Evolutionary conservation across 805 yeast species (phyloP).

Genomic region (Saturnispora dispora): DNA sequence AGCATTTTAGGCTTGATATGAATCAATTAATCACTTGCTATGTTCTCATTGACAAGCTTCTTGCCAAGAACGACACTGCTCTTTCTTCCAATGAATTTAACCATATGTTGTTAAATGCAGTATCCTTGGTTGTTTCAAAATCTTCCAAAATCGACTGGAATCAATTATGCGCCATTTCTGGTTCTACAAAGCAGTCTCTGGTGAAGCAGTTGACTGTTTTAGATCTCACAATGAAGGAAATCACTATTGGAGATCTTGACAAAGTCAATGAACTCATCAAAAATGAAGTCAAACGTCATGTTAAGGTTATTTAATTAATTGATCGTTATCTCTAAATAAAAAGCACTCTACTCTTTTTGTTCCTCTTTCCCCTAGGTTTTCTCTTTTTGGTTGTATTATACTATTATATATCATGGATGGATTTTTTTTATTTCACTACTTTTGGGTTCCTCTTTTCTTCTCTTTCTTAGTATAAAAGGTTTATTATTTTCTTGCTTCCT

Average conservation of each 20-base stretch:
- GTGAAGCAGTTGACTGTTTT: conserved; percentile 4
- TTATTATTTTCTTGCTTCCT: neutral
- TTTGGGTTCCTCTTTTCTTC: neutral
- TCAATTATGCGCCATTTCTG: conserved; percentile 9
- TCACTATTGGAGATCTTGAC: conserved; percentile 9
- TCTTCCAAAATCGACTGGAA: neutral
- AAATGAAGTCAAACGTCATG: conserved; percentile 15
- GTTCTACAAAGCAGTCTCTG: conserved; percentile 10
- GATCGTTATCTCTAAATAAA: neutral
- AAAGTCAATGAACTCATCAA: conserved; percentile 10
- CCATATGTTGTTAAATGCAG: neutral
- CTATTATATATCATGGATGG: neutral
- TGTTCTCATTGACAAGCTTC: neutral
- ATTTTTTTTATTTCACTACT: neutral
- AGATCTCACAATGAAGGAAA: neutral
- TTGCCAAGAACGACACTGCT: neutral
- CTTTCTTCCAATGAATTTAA: neutral
- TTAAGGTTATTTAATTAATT: conserved; percentile 14
- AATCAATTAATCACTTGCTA: neutral
- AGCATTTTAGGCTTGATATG: neutral
- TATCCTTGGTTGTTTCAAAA: neutral
- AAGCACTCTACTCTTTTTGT: neutral
- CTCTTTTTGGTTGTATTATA: neutral
- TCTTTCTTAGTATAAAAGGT: neutral
- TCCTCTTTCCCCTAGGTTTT: neutral